Evolutionary conservation across 2,329 filamentous ascomycete genomes (phyloP).

Genomic region (Nothophoma quercina): DNA sequence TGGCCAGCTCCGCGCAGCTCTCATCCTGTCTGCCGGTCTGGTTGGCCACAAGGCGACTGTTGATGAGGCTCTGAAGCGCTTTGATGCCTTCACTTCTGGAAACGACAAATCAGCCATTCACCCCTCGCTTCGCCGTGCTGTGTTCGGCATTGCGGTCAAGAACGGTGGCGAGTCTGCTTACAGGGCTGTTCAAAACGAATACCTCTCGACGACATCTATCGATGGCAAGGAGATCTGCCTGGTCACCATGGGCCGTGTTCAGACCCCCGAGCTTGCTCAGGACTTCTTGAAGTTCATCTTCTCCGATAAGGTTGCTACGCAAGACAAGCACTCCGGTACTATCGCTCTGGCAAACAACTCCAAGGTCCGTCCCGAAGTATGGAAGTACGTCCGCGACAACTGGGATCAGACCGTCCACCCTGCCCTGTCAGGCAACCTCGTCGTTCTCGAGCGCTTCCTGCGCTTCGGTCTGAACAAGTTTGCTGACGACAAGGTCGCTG

Average conservation of each 20-base stretch:
- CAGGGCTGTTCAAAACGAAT: conserved; percentile 83
- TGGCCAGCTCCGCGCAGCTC: conserved; percentile 80
- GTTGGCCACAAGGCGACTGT: conserved; percentile 77
- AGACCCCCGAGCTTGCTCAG: conserved; percentile 71
- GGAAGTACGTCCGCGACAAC: conserved; percentile 85
- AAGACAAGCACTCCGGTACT: conserved; percentile 88
- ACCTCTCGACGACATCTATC: conserved; percentile 79
- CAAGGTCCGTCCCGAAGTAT: conserved; percentile 75
- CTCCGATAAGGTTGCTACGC: conserved; percentile 81
- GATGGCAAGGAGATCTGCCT: conserved; percentile 91
- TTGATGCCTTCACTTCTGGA: conserved; percentile 77
- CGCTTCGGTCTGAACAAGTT: conserved; percentile 81
- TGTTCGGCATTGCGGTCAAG: conserved; percentile 81
- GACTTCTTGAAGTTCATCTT: conserved; percentile 77
- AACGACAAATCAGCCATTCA: conserved; percentile 74
- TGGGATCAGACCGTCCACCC: conserved; percentile 74
- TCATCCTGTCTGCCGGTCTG: conserved; percentile 77
- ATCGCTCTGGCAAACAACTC: conserved; percentile 75
- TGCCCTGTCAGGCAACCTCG: conserved; percentile 80
- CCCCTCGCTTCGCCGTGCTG: conserved; percentile 78
- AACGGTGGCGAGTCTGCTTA: conserved; percentile 75
- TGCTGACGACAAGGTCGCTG: conserved; percentile 70
- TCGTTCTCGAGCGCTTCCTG: conserved; percentile 89
- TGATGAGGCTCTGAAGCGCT: conserved; percentile 78
- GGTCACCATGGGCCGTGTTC: conserved; percentile 75